Base-by-base conservation (phyloP, 129 eudicot species). In the Helianthus annuus region DNA sequence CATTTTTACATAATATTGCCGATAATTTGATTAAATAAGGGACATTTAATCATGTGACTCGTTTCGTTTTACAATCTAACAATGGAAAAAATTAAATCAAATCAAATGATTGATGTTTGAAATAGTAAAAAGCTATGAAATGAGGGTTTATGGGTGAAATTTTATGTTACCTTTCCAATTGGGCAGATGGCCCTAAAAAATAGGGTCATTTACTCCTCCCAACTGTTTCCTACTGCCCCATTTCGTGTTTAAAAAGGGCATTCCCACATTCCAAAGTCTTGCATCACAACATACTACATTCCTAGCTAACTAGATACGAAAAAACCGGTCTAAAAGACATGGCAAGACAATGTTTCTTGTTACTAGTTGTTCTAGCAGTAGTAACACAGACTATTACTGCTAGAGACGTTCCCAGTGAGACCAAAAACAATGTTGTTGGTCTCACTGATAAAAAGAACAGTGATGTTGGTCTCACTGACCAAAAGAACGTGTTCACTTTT, bases 401-500 rank as follows among this genome's bases (percentile, higher is more conserved):
- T 63, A 76, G 84, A 79, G 66, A 71, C 3, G 29, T 83, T 61
- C 87, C 87, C 2, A 48, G 24, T 53, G 84, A 70, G 32, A 55
- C 83, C 56, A 74, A 48, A 36, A 76, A 65, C 40, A 27, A 24
- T 24, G 66, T 19, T 45, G 74, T 53, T 67, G 82, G 56, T 44
- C 72, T 79, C 36, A 61, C 75, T 6, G 79, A 79, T 70, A 69
- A 83, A 67, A 83, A 79, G 68, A 79, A 83, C 45, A 14, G 7
- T 24, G 70, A 1, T 34, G 78, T 55, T 68, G 84, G 70, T 44
- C 76, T 79, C 36, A 61, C 71, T 4, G 82, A 79, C 73, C 84
- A 83, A 72, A 83, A 79, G 76, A 83, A 83, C 57, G 79, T 76
- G 0, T 79, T 22, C 15, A 59, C 76, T 54, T 83, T 78, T 42